A percentile compares a stretch with the other conserved stretches of the same genome.
Evolutionary conservation across 805 yeast species (phyloP).

Genomic region (Kazachstania taianensis): DNA sequence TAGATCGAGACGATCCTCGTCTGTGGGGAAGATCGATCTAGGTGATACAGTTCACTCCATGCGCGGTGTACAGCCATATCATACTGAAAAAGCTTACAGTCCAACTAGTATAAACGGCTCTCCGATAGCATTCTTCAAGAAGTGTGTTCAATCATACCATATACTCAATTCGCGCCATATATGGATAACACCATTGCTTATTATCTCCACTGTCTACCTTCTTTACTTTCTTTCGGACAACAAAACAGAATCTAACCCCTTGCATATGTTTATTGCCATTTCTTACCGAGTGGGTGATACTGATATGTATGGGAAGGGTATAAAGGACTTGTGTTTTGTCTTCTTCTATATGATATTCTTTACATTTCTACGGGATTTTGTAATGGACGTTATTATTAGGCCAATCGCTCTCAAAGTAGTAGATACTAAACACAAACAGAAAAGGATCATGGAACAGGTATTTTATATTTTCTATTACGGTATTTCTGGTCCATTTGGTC

Average conservation of each 20-base stretch:
- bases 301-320: conserved; percentile 76
- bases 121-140: conserved; percentile 46
- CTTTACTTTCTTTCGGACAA: conserved; percentile 49
- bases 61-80: background rate
- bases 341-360: conserved; percentile 74
- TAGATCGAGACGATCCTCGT: conserved; percentile 40
- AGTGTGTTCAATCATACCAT: conserved; percentile 46
- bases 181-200: conserved; percentile 60
- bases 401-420: conserved; percentile 60
- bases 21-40: conserved; percentile 63
- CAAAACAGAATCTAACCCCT: conserved; percentile 46
- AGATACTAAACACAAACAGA: conserved; percentile 40
- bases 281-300: conserved; percentile 56
- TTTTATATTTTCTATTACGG: conserved; percentile 78
- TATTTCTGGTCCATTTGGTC: conserved; percentile 72
- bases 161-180: conserved; percentile 38
- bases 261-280: conserved; percentile 53
- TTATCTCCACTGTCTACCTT: conserved; percentile 33
- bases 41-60: conserved; percentile 55
- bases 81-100: conserved; percentile 17
- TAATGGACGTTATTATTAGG: conserved; percentile 69
- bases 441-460: conserved; percentile 87
- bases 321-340: conserved; percentile 70
- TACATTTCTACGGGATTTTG: conserved; percentile 82
- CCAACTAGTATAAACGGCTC: conserved; percentile 22